Percentiles rank a stretch among this genome's conserved stretches.
Conservation (phyloP, 768 basidiomycete genomes). For the Hericium rajendrae region DNA sequence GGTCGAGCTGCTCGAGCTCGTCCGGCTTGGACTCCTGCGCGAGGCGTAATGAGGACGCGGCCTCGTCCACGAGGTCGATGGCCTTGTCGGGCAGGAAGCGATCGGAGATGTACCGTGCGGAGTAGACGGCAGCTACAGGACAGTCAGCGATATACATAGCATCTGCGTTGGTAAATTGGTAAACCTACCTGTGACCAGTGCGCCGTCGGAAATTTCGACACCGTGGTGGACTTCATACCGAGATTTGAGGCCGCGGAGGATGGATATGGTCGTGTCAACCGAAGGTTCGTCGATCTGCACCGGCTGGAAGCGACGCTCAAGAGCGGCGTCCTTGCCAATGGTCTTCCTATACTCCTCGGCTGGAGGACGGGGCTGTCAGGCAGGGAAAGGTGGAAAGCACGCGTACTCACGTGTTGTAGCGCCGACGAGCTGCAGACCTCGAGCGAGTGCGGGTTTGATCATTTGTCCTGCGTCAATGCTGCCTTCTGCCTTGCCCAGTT, state of each 20-base stretch:
- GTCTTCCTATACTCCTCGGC: conserved; percentile 87
- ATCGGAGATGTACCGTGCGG: conserved; percentile 78
- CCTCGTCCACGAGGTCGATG: conserved; percentile 90
- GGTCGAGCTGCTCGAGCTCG: conserved; percentile 70
- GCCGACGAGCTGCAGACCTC: conserved; percentile 82
- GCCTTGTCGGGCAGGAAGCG: conserved; percentile 87
- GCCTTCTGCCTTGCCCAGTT: conserved; percentile 85
- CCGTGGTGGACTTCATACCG: conserved; percentile 90
- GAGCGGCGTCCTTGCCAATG: conserved; percentile 85
- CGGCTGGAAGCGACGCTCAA: conserved; percentile 87
- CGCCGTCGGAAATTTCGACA: conserved; percentile 82
- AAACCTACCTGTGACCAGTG: conserved; percentile 70
- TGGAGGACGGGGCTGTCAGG: conserved; percentile 15
- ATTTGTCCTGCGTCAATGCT: conserved; percentile 89
- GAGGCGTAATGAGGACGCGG: conserved; percentile 75
- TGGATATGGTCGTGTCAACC: conserved; percentile 76
- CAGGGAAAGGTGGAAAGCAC: background rate
- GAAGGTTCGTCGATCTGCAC: conserved; percentile 84
- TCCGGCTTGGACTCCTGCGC: conserved; percentile 87
- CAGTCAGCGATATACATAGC: background rate
- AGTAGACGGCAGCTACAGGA: conserved; percentile 65
- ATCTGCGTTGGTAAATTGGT: background rate
- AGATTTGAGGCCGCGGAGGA: conserved; percentile 76
- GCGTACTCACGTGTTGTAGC: conserved; percentile 70
- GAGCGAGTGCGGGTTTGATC: conserved; percentile 86